Conservation (phyloP, 1,139 yeast genomes). For the Geotrichum aggregatum region DNA sequence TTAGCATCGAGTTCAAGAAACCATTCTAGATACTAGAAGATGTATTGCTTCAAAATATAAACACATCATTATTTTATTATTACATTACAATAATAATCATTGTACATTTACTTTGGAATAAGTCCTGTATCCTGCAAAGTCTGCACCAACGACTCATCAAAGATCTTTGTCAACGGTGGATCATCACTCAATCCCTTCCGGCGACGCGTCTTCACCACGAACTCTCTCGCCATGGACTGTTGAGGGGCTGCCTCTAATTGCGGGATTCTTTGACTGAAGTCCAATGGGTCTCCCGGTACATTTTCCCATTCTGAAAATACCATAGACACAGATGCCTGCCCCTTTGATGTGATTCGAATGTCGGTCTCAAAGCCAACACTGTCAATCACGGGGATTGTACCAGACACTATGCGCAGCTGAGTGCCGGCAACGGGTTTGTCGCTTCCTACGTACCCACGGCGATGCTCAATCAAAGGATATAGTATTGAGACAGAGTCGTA, state of each 20-base stretch:
- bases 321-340: slow-evolving; percentile 68
- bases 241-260: slow-evolving; percentile 70
- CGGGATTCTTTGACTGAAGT: slow-evolving; percentile 57
- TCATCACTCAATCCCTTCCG: slow-evolving; percentile 76
- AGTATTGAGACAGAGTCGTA: slow-evolving; percentile 47
- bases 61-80: background rate
- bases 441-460: slow-evolving; percentile 62
- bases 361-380: slow-evolving; percentile 88
- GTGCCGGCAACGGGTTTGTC: slow-evolving; percentile 70
- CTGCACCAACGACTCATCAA: slow-evolving; percentile 56
- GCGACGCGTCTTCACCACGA: slow-evolving; percentile 79
- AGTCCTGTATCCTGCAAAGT: slow-evolving; percentile 51
- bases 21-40: too few species aligned
- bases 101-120: slow-evolving; percentile 22
- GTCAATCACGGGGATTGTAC: slow-evolving; percentile 80
- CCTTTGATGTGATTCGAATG: slow-evolving; percentile 68
- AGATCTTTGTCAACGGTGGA: slow-evolving; percentile 65
- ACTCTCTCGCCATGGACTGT: slow-evolving; percentile 75
- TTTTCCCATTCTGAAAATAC: slow-evolving; percentile 67
- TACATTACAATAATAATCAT: background rate
- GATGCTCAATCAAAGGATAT: slow-evolving; percentile 49
- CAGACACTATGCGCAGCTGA: slow-evolving; percentile 57
- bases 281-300: slow-evolving; percentile 92
- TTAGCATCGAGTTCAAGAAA: too few species aligned
- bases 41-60: background rate